Percentiles rank a stretch among this genome's conserved stretches.
phyloP scores from a whole-genome alignment of 139 green algal genomes.

The Raphidocelis subcapitata region DNA sequence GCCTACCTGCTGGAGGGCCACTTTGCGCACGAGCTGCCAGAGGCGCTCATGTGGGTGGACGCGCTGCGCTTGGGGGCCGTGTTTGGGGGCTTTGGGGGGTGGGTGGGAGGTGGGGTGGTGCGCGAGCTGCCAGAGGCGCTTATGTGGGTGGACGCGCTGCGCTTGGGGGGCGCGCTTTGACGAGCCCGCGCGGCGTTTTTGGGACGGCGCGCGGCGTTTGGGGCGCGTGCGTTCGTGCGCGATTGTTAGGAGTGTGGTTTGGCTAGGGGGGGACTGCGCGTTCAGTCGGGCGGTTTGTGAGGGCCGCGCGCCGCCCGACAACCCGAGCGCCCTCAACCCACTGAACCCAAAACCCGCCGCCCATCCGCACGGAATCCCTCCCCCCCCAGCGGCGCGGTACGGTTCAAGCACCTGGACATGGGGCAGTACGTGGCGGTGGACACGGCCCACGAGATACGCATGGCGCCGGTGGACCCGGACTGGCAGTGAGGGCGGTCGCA shows the following conservation, averaged over 20 bases:
- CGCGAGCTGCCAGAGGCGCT: constrained; percentile 34
- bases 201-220: too few relatives aligned
- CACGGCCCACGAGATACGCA: constrained; percentile 17
- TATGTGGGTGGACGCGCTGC: constrained; percentile 21
- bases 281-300: too few relatives aligned
- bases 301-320: neutral
- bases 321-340: too few relatives aligned
- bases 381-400: neutral
- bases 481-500: too few relatives aligned
- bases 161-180: neutral
- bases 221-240: too few relatives aligned
- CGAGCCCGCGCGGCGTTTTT: too few relatives aligned
- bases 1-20: constrained; percentile 27
- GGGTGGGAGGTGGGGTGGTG: neutral
- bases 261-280: neutral
- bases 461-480: constrained; percentile 16
- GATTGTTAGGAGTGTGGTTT: too few relatives aligned
- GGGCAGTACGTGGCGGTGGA: constrained; percentile 17
- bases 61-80: neutral
- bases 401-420: constrained; percentile 34
- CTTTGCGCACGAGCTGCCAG: constrained; percentile 33
- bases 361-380: too few relatives aligned
- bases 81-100: neutral
- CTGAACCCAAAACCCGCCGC: too few relatives aligned
- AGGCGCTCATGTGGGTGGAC: constrained; percentile 28